A percentile compares a stretch with the other conserved stretches of the same genome.
Conservation (phyloP, 139 green algal genomes). For the Desmodesmus armatus region DNA sequence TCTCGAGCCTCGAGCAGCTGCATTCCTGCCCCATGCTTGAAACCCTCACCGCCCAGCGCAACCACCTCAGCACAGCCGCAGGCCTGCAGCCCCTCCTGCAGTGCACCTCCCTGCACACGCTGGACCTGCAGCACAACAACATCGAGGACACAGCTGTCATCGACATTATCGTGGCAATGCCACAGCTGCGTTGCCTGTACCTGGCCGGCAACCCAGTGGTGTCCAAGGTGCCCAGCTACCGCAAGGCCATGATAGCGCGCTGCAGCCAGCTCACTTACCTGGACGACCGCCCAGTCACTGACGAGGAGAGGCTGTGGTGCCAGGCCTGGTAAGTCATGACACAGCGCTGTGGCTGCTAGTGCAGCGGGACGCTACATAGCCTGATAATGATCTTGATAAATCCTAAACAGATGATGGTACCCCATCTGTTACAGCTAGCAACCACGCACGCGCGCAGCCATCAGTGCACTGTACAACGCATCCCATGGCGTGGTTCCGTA, state of each 20-base stretch:
- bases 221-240: constrained; percentile 77
- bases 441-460: too few species aligned
- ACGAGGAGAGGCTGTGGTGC: constrained; percentile 74
- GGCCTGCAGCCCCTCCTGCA: constrained; percentile 59
- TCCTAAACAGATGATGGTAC: too few species aligned
- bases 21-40: constrained; percentile 55
- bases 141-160: constrained; percentile 68
- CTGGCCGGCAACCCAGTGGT: constrained; percentile 89
- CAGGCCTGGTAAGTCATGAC: constrained; percentile 88
- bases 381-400: too few species aligned
- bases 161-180: constrained; percentile 58
- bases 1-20: constrained; percentile 72
- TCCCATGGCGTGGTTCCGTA: too few species aligned
- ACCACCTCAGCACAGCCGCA: constrained; percentile 65
- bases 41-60: constrained; percentile 78
- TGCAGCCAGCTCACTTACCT: constrained; percentile 83
- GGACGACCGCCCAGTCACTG: constrained; percentile 88
- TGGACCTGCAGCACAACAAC: constrained; percentile 88
- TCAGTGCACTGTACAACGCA: too few species aligned
- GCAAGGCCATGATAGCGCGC: constrained; percentile 73
- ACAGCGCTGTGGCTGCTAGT: too few species aligned
- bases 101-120: constrained; percentile 64
- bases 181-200: constrained; percentile 87
- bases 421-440: too few species aligned
- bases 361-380: too few species aligned